Conservation (phyloP, 1,139 yeast genomes). For the Wickerhamomyces sp. region DNA sequence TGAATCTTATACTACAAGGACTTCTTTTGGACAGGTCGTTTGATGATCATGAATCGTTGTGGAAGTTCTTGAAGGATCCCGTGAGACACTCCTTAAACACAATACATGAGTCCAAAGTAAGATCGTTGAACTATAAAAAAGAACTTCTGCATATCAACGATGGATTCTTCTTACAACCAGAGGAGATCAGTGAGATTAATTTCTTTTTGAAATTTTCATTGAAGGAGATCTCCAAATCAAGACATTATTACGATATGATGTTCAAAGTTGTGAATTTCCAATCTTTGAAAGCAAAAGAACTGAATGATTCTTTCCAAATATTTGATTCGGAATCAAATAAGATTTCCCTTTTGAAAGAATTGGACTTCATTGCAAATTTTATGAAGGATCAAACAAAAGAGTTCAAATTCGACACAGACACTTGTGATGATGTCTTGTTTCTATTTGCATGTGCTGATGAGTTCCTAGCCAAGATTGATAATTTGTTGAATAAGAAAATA, state of each 20-base stretch:
- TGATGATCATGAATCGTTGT: constrained; percentile 31
- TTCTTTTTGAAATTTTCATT: constrained; percentile 50
- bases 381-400: constrained; percentile 15
- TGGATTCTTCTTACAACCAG: constrained; percentile 27
- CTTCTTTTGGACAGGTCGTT: constrained; percentile 32
- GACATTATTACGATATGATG: constrained; percentile 31
- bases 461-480: constrained; percentile 36
- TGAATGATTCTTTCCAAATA: constrained; percentile 20
- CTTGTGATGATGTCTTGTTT: constrained; percentile 16
- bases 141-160: constrained; percentile 8
- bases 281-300: constrained; percentile 42
- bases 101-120: constrained; percentile 29
- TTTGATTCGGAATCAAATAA: constrained; percentile 24
- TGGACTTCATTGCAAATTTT: constrained; percentile 15
- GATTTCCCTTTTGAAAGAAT: constrained; percentile 18
- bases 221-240: constrained; percentile 39
- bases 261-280: constrained; percentile 40
- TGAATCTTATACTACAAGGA: constrained; percentile 43
- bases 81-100: constrained; percentile 29
- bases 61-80: constrained; percentile 40
- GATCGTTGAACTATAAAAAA: constrained; percentile 29
- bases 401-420: constrained; percentile 18
- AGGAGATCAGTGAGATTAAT: constrained; percentile 47
- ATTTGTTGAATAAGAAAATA: constrained; percentile 35
- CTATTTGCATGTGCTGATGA: constrained; percentile 29